A percentile compares a stretch with the other conserved stretches of the same genome.
Conservation (phyloP, 2,329 filamentous ascomycete genomes). For the Stagonosporopsis tanaceti region DNA sequence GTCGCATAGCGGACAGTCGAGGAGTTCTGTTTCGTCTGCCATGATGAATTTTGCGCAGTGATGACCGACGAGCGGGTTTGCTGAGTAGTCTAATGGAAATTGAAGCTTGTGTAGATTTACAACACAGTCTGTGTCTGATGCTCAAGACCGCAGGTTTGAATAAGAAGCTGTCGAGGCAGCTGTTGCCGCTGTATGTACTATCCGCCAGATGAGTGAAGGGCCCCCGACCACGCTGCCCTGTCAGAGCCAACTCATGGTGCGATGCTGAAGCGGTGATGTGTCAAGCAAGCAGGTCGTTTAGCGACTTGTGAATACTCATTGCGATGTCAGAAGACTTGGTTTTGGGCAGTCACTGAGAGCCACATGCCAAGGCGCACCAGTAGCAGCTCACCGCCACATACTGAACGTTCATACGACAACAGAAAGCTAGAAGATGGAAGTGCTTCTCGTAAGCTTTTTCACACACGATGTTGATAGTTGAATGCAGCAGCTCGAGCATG, state of each 20-base stretch:
- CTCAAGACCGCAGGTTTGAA: background rate
- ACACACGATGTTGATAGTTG: background rate
- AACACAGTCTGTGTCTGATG: background rate
- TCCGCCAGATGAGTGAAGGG: background rate
- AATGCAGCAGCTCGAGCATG: background rate
- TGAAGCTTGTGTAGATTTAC: background rate
- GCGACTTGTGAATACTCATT: background rate
- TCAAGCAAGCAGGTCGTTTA: background rate
- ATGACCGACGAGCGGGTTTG: background rate
- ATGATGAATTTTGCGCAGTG: conserved; percentile 15
- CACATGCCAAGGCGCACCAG: conserved; percentile 11
- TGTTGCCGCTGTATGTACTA: background rate
- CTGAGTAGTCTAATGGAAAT: background rate
- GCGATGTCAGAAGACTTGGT: background rate
- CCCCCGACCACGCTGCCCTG: background rate
- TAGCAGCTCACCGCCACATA: conserved; percentile 19
- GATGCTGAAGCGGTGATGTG: background rate
- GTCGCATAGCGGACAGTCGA: conserved; percentile 48
- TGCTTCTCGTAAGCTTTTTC: background rate
- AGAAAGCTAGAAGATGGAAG: background rate
- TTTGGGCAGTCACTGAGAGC: background rate
- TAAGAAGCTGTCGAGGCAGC: background rate
- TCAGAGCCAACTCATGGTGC: background rate
- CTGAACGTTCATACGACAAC: background rate
- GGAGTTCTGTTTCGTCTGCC: conserved; percentile 29